Base-by-base conservation (phyloP, 176 grass and related monocot species). In the Juncus inflexus region DNA sequence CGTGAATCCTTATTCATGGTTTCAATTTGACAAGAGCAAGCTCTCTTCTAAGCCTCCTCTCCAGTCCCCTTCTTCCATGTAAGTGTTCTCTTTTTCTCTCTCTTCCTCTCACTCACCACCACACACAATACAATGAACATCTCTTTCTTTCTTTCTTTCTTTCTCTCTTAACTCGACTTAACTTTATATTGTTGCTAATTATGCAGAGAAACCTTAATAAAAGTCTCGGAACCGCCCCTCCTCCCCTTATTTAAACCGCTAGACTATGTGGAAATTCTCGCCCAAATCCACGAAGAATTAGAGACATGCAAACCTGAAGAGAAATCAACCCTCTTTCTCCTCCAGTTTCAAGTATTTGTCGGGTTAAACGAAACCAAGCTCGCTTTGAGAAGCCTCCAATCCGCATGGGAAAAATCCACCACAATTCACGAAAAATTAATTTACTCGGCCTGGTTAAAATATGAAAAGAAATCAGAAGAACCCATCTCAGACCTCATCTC, bases 381-480 rank as follows among this genome's bases (percentile, higher is more conserved):
- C 52, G 83, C 79, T 0, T 77, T 87, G 55, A 69, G 86, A 58
- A 87, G 83, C 80, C 89, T 99, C 52, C 85, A 85, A 71, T 76
- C 85, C 6, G 95, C 95, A 9, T 99, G 89, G 89, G 84, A 99
- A 71, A 92, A 86, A 77, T 81, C 86, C 35, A 78, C 64, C 78
- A 92, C 85, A 14, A 86, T 99, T 64, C 89, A 92, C 12, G 95
- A 94, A 61, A 99, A 99, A 61, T 78, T 99, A 11, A 80, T 99
- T 52, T 99, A 86, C 6, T 88, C 82, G 12, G 83, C 89, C 2
- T 99, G 95, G 95, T 76, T 99, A 28, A 92, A 89, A 70, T 94
- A 94, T 4, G 86, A 99, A 80, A 99, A 99, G 70, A 84, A 77
- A 90, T 83, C 80, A 2, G 89, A 99, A 85, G 83, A 90, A 75